These are phyloP conservation scores for Collybiopsis luxurians DNA, from an alignment of 768 basidiomycete species.

Conservation along the genomic window DNA sequence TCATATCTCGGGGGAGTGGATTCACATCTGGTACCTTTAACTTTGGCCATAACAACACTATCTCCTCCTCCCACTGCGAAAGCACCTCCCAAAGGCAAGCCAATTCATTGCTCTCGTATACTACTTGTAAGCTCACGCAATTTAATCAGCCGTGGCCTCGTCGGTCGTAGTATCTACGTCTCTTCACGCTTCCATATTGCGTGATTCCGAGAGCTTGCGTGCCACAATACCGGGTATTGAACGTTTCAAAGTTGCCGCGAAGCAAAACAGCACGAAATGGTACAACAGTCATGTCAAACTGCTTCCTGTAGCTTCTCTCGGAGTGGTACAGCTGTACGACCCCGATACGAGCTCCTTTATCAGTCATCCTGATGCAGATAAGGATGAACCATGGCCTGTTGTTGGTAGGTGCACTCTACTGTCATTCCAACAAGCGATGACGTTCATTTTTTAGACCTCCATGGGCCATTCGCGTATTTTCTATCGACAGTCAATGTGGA, in stretches of 20 bases:
- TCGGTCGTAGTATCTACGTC: conserved; percentile 84
- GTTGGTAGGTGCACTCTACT: no score
- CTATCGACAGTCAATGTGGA: conserved; percentile 80
- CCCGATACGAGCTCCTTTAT: conserved; percentile 46
- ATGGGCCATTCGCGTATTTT: conserved; percentile 87
- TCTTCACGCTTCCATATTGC: conserved; percentile 82
- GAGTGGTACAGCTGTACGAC: conserved; percentile 60
- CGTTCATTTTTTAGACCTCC: conserved; percentile 32
- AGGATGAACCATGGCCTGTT: conserved; percentile 20
- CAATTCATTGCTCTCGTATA: conserved; percentile 9
- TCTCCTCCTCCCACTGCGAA: conserved; percentile 26
- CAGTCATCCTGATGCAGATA: conserved; percentile 29
- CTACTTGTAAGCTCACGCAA: neutral
- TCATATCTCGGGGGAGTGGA: conserved; percentile 38
- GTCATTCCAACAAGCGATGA: no score
- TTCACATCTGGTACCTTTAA: conserved; percentile 38
- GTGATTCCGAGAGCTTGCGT: conserved; percentile 77
- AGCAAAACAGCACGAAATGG: conserved; percentile 71
- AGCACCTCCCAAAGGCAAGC: conserved; percentile 17
- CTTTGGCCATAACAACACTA: conserved; percentile 52
- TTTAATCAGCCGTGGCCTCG: conserved; percentile 40
- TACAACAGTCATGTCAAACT: conserved; percentile 61
- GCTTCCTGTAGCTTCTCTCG: conserved; percentile 37
- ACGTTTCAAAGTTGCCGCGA: conserved; percentile 85
- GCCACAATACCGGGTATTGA: conserved; percentile 70